Evolutionary conservation across 2,329 filamentous ascomycete species (phyloP).

Genomic region (Fusarium floridanum): DNA sequence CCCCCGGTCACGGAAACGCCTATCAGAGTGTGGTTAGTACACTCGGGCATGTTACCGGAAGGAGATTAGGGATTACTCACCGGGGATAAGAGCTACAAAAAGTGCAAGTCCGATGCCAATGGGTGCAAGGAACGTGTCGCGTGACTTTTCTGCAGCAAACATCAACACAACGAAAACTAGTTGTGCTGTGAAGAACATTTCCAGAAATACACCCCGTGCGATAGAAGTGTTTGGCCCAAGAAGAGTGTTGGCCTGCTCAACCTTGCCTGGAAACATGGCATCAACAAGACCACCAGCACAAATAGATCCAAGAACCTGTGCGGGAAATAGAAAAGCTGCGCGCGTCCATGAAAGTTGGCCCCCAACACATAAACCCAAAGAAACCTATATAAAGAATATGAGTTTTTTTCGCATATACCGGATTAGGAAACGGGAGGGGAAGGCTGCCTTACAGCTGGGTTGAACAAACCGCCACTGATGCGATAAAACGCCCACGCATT

Average conservation of each 20-base stretch:
- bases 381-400: conserved; percentile 23
- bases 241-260: conserved; percentile 63
- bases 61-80: conserved; percentile 3
- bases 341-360: conserved; percentile 37
- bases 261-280: conserved; percentile 65
- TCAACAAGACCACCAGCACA: conserved; percentile 67
- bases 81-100: conserved; percentile 65
- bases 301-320: conserved; percentile 69
- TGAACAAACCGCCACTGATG: conserved; percentile 62
- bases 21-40: neutral
- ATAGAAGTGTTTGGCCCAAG: conserved; percentile 63
- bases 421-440: rapidly evolving
- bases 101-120: conserved; percentile 76
- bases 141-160: conserved; percentile 77
- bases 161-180: conserved; percentile 73
- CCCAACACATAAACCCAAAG: conserved; percentile 36
- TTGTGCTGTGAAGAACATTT: conserved; percentile 72
- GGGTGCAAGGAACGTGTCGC: conserved; percentile 75
- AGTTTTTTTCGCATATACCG: neutral
- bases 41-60: neutral
- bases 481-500: conserved; percentile 68
- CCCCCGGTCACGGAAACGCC: conserved; percentile 53
- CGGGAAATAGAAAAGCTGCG: conserved; percentile 58
- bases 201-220: conserved; percentile 71
- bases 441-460: conserved; percentile 46